phyloP scores from a whole-genome alignment of 2,329 filamentous ascomycete species.

The Phialophora verrucosa region DNA sequence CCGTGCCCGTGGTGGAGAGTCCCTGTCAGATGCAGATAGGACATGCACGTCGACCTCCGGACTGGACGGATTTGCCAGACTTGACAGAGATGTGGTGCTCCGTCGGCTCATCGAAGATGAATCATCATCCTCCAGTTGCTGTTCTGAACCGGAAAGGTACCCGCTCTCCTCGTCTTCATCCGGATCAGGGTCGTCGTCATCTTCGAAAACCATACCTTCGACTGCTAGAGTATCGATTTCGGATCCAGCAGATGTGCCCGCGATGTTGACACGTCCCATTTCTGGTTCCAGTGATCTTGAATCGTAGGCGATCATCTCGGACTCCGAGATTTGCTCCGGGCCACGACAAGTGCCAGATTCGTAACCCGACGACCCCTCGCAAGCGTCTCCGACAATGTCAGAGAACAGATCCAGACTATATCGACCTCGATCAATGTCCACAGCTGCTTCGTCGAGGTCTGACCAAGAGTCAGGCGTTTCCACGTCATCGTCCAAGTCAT shows the following conservation, averaged over 20 bases:
- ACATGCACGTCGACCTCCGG: constrained; percentile 19
- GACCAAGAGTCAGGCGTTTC: constrained; percentile 31
- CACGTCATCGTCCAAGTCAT: constrained; percentile 31
- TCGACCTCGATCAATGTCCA: constrained; percentile 5
- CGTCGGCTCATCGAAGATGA: constrained; percentile 14
- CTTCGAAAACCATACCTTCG: constrained; percentile 5
- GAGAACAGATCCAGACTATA: background rate
- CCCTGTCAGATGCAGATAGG: background rate
- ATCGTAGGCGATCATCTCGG: background rate
- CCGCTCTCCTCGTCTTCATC: constrained; percentile 23
- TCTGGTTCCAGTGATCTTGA: background rate
- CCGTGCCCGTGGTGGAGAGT: constrained; percentile 5
- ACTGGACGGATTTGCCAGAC: constrained; percentile 16
- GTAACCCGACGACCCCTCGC: background rate
- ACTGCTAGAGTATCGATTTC: constrained; percentile 4
- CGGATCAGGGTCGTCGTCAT: constrained; percentile 23
- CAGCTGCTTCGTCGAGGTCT: constrained; percentile 17
- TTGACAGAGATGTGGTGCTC: constrained; percentile 20
- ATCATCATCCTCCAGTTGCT: constrained; percentile 14
- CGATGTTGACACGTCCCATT: background rate
- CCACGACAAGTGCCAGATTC: background rate
- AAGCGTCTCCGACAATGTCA: background rate
- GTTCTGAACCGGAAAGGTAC: constrained; percentile 20
- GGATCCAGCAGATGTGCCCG: background rate
- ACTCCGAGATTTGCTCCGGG: background rate